Base-by-base conservation (phyloP, 1,284 basidiomycete genomes). In the Irpex rosettiformis region DNA sequence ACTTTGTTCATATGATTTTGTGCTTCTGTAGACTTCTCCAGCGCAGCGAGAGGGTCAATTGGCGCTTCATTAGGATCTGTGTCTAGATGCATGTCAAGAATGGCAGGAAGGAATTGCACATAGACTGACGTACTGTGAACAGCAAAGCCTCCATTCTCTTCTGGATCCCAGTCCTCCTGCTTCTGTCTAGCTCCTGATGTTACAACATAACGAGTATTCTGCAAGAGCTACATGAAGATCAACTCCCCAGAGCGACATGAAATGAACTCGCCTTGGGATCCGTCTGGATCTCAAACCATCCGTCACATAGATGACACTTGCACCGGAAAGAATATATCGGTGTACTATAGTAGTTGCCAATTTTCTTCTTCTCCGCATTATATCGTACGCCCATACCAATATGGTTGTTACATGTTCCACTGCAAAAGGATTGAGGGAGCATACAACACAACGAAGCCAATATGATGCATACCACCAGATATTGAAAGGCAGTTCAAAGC, bases 351-450 rank as follows among this genome's bases (percentile, higher is more conserved):
- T 99, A 99, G 63, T 85, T 87, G n/a, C 96, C 97, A 18, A 97
- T 84, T 73, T 96, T 97, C 75, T 89, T 89, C 81, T 99, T 99
- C 73, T 98, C 94, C 0, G 97, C 97, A 67, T 99, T 99, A 79
- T 97, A 99, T 1, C 97, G 91, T 2, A 98, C 96, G 27, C 96
- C 95, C 83, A 96, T 96, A 16, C 95, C 95, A 60, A 98, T 93
- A 75, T 97, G 95, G 65, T 89, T 91, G 73, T 95, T 86, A 74
- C 96, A 98, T 74, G 88, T 88, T 55, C 88, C 93, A 69, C 90
- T 93, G 67, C 3, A 28, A 51, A 21, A 29, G 3, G 42, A 13
- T 37, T 37, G 3, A 37, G 33, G 16, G 42, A 11, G 33, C 58
- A 22, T 58, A 45, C 33, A 40, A 51, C 59, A 48, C 24, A 55